These are phyloP conservation scores for Solanum arcanum DNA, from an alignment of 257 asterid species.

Conservation along the genomic window DNA sequence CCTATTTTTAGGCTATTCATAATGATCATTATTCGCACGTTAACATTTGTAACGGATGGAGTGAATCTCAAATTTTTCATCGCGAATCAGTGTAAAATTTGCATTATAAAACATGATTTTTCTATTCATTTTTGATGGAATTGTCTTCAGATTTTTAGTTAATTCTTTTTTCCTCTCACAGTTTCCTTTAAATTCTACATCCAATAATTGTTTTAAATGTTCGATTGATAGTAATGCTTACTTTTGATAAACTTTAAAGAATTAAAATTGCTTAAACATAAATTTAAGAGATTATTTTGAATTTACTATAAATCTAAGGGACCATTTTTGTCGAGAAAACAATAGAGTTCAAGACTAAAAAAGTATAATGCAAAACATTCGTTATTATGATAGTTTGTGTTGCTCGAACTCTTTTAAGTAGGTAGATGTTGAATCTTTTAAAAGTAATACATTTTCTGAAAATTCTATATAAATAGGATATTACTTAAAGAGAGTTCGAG, in stretches of 20 bases:
- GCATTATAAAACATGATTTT: no score
- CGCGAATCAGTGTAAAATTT: rapidly evolving
- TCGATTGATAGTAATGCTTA: background rate
- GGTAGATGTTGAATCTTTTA: background rate
- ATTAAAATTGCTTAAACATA: background rate
- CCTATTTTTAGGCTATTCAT: background rate
- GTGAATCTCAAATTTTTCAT: background rate
- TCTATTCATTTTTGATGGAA: background rate
- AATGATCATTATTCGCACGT: background rate
- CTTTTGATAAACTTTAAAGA: background rate
- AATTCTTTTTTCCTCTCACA: background rate
- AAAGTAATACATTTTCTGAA: background rate
- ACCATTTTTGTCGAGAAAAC: background rate
- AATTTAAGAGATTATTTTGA: background rate
- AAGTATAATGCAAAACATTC: background rate
- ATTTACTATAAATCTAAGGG: background rate
- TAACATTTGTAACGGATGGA: background rate
- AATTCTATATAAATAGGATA: background rate
- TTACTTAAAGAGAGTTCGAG: background rate
- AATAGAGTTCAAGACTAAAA: background rate
- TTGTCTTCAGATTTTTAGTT: no score
- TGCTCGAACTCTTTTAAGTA: background rate
- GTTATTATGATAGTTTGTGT: background rate
- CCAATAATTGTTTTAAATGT: background rate
- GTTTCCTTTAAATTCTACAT: background rate